Evolutionary conservation across 345 rosid genomes (phyloP).

Genomic region (Carallia brachiata): DNA sequence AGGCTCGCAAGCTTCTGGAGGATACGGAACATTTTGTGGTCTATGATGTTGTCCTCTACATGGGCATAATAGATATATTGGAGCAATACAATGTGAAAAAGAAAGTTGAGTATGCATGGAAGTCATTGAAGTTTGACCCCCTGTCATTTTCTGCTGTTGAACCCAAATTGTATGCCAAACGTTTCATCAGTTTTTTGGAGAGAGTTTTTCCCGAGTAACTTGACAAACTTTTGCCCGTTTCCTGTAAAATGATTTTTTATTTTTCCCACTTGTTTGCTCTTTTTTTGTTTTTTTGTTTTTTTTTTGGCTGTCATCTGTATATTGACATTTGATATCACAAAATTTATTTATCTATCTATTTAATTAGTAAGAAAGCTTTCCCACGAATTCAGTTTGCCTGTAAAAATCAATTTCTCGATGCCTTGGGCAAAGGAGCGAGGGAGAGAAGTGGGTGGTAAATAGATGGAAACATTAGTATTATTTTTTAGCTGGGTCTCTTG

Average conservation of each 20-base stretch:
- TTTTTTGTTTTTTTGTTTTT: too few species aligned
- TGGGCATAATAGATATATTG: conserved; percentile 87
- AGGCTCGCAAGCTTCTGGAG: conserved; percentile 60
- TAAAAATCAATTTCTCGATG: too few species aligned
- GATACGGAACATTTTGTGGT: conserved; percentile 75
- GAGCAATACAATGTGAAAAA: conserved; percentile 81
- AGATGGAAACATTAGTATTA: too few species aligned
- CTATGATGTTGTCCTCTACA: conserved; percentile 83
- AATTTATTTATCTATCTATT: too few species aligned
- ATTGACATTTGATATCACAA: too few species aligned
- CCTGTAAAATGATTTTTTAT: background rate
- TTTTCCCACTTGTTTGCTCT: background rate
- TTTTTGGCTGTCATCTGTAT: too few species aligned
- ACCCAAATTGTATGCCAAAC: conserved; percentile 63
- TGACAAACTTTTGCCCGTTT: background rate
- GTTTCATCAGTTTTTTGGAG: conserved; percentile 69
- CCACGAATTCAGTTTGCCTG: too few species aligned
- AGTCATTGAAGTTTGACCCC: conserved; percentile 67
- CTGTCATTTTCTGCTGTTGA: conserved; percentile 59
- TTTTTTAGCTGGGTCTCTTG: too few species aligned
- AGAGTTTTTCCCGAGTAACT: conserved; percentile 56
- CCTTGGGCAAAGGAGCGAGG: too few species aligned
- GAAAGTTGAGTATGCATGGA: conserved; percentile 67
- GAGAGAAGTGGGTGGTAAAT: too few species aligned
- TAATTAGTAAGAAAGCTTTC: too few species aligned